Evolutionary conservation across 768 basidiomycete species (phyloP).

Genomic region (Mycena galericulata): DNA sequence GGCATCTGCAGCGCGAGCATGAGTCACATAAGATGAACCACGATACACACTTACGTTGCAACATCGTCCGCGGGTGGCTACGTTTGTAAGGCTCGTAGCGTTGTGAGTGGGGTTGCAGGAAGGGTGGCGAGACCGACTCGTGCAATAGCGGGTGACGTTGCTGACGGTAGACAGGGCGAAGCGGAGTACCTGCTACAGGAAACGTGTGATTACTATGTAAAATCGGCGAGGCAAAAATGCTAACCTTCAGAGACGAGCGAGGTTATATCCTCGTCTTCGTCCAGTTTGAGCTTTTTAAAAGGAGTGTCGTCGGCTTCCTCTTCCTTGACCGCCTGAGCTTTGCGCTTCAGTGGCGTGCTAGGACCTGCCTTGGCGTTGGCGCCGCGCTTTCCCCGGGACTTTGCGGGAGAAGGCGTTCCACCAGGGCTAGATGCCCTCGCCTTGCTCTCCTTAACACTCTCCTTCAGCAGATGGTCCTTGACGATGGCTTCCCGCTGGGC

Average conservation of each 20-base stretch:
- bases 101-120: constrained; percentile 7
- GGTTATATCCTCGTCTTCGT: constrained; percentile 30
- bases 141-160: constrained; percentile 7
- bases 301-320: constrained; percentile 44
- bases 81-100: constrained; percentile 38
- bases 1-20: constrained; percentile 62
- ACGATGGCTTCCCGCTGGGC: constrained; percentile 54
- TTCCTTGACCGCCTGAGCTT: constrained; percentile 38
- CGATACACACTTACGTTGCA: constrained; percentile 63
- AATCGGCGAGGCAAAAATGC: not conserved
- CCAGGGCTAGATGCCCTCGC: constrained; percentile 16
- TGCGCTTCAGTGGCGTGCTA: constrained; percentile 35
- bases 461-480: constrained; percentile 40
- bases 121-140: constrained; percentile 6
- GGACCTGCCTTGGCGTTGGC: constrained; percentile 35
- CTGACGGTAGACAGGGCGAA: constrained; percentile 20
- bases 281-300: constrained; percentile 37
- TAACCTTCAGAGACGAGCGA: constrained; percentile 1
- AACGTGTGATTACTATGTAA: not conserved
- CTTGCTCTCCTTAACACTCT: constrained; percentile 42
- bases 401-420: constrained; percentile 26
- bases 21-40: constrained; percentile 6
- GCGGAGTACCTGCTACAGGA: not conserved
- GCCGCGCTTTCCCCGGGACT: constrained; percentile 44
- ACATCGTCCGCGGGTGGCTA: constrained; percentile 59